Evolutionary conservation across 163 green algal genomes (phyloP), one percentile per base, ranked within the genome.

Genomic region (Prototheca cutis): DNA sequence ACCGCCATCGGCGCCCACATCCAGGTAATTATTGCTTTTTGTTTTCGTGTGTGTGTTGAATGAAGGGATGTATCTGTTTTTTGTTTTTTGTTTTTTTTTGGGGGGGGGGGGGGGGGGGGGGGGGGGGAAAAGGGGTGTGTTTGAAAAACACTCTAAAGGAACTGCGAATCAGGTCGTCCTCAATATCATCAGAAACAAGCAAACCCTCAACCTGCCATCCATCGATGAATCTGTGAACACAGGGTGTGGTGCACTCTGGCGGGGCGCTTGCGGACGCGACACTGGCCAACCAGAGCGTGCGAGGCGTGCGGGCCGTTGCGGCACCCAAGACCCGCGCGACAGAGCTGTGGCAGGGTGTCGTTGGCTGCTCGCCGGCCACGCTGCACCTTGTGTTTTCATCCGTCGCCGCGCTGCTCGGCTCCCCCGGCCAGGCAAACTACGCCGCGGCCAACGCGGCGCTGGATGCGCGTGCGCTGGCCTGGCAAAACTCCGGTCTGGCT

Each of bases 361-460:
- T 57, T n/a, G 27, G 39, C 13, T 31, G 31, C 3, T 61, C 67
- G 18, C 61, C 67, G 19, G 23, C 47, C 3, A 58, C 52, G 1
- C 21, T 69, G n/a, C 52, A 66, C 19, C 6, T 69, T 0, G 4
- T 53, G 32, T 89, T 86, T 53, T 86, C 80, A 23, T 85, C 75
- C 1, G 73, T 82, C 8, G 73, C 77, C 2, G 64, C 78, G 5
- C 63, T 84, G 27, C 72, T 95, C 24, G 88, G 89, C 31, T 80
- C 71, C 3, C 76, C 83, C 4, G 89, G 87, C 32, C 89, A 96
- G 71, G 74, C 82, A 59, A 94, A 92, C 72, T 96, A 96, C 64
- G 73, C 63, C 8, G 86, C 78, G 17, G 89, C 89, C 25, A 96
- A 95, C 55, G 79, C 79, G 0, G 64, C 47, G 0, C 71, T 96